Base-by-base conservation (phyloP, 257 asterid genomes). In the Haberlea rhodopensis region DNA sequence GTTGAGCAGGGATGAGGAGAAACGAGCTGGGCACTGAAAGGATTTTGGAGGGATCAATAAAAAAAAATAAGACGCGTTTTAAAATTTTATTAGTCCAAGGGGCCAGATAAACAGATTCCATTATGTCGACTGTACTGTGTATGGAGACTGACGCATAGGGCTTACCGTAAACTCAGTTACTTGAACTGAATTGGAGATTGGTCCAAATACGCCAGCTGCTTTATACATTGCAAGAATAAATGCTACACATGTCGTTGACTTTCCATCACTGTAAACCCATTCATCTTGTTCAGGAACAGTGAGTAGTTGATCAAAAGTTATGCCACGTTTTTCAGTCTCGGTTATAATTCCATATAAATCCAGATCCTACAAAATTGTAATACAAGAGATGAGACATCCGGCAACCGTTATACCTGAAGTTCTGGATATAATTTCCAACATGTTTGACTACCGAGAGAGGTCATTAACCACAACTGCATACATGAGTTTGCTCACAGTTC, bases 251-350 rank as follows among this genome's bases (percentile, higher is more conserved):
- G 97, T 90, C 6, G 99, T 87, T 2, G 99, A 94, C 78, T 94
- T 84, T 48, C 99, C 99, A 73, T 94, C 97, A 68, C 99, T 94
- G 76, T 94, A 94, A 45, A 94, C 77, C 99, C 99, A 94, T 64
- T 94, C 99, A 67, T 94, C 99, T 81, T 88, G 89, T 77, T 90
- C 97, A 1, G 99, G 99, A 59, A 94, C 82, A 51, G 99, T 87
- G 55, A 94, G 89, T 62, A 90, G 79, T 53, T 94, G 92, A 70
- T 90, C 97, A 31, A 94, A 94, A 66, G 87, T 86, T 76, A 88
- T 75, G 40, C 99, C 97, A 62, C 95, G 95, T 60, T 75, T 76
- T 76, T 94, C 97, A 18, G 95, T 90, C 83, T 94, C 97, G 5
- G 83, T 89, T 53, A 94, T 87, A 76, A 94, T 87, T 27, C 60